These are phyloP conservation scores for Adiantum capillusveneris DNA, from an alignment of 75 land plant species.

Conservation along the genomic window DNA sequence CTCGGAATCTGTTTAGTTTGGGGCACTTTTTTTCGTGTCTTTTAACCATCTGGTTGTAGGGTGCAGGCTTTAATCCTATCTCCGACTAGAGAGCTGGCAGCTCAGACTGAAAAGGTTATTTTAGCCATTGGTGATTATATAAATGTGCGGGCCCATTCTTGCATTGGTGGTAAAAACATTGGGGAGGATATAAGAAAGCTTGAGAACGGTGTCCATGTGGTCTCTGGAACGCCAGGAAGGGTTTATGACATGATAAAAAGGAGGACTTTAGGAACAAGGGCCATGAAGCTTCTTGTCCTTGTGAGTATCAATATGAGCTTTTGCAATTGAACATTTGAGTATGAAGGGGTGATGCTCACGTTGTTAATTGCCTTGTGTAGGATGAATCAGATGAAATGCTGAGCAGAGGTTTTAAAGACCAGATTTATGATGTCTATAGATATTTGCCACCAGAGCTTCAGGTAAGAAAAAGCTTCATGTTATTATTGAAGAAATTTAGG, in stretches of 20 bases:
- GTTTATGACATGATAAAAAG: slow-evolving; percentile 99
- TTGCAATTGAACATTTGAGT: neutral
- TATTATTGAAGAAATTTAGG: too few relatives aligned
- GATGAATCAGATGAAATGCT: slow-evolving; percentile 99
- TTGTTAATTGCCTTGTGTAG: slow-evolving; percentile 22
- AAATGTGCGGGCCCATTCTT: slow-evolving; percentile 89
- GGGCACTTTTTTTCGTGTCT: too few relatives aligned
- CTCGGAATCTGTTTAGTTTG: too few relatives aligned
- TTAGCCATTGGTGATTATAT: slow-evolving; percentile 82
- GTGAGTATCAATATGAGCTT: slow-evolving; percentile 26
- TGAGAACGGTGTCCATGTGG: slow-evolving; percentile 95
- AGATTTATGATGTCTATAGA: slow-evolving; percentile 97
- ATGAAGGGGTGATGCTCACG: neutral
- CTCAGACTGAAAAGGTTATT: slow-evolving; percentile 88
- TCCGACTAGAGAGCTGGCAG: slow-evolving; percentile 92
- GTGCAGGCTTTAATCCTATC: slow-evolving; percentile 93
- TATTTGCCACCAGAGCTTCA: slow-evolving; percentile 97
- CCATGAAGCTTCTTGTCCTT: slow-evolving; percentile 77
- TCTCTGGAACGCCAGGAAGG: slow-evolving; percentile 95
- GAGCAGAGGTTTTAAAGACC: slow-evolving; percentile 97
- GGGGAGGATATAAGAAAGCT: slow-evolving; percentile 92
- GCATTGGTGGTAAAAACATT: slow-evolving; percentile 92
- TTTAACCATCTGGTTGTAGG: too few relatives aligned
- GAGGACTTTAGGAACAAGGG: slow-evolving; percentile 78
- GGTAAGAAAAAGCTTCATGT: slow-evolving; percentile 14